Percentiles rank a stretch among this genome's conserved stretches.
Evolutionary conservation across 1,139 yeast genomes (phyloP).

Genomic region (Magnusiomyces clavatus): DNA sequence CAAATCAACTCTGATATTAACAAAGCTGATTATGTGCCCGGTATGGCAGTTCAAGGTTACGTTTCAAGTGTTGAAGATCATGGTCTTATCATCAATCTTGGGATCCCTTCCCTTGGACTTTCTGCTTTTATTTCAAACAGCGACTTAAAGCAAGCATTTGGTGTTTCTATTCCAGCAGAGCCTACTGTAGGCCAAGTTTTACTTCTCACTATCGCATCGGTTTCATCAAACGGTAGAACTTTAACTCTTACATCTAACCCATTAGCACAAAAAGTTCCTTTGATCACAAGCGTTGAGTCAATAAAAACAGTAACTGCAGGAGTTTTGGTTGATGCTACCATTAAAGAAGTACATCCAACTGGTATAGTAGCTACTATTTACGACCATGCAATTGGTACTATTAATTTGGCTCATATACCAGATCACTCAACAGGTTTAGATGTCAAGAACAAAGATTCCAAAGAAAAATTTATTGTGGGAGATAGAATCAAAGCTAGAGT

Average conservation of each 20-base stretch:
- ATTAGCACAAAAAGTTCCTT: conserved; percentile 36
- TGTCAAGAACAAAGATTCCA: conserved; percentile 28
- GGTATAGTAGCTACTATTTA: conserved; percentile 59
- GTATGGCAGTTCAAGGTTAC: conserved; percentile 65
- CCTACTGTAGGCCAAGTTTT: conserved; percentile 33
- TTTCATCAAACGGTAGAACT: conserved; percentile 46
- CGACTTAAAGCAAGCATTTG: conserved; percentile 37
- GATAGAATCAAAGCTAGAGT: conserved; percentile 62
- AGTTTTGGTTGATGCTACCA: conserved; percentile 62
- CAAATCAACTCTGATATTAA: conserved; percentile 55
- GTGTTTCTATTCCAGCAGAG: conserved; percentile 35
- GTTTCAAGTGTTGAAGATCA: conserved; percentile 83
- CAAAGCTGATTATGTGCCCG: conserved; percentile 61
- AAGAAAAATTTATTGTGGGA: conserved; percentile 61
- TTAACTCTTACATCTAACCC: conserved; percentile 46
- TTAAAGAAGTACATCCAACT: conserved; percentile 49
- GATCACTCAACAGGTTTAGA: conserved; percentile 32
- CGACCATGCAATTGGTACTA: conserved; percentile 68
- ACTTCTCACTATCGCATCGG: conserved; percentile 28
- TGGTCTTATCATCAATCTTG: conserved; percentile 72
- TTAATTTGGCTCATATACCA: conserved; percentile 60
- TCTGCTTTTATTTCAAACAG: conserved; percentile 75
- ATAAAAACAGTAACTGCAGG: conserved; percentile 84
- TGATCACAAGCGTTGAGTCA: conserved; percentile 52
- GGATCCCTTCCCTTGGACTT: conserved; percentile 39